Evolutionary conservation across 2,329 filamentous ascomycete species (phyloP), one percentile per base, ranked within the genome.

Genomic region (Lasiodiplodia citricola): DNA sequence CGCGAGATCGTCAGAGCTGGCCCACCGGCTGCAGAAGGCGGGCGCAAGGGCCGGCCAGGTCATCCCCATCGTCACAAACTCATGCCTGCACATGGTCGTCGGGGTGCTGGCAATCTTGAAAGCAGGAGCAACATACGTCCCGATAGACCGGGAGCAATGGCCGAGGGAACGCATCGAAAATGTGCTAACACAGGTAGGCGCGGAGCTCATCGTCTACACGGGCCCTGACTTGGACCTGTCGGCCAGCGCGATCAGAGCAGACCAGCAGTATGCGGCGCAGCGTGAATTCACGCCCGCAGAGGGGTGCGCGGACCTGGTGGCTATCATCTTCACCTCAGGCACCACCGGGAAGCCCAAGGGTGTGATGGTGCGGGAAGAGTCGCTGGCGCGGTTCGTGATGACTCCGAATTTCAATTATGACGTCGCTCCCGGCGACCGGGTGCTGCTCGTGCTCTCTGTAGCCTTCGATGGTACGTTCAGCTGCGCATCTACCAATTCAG

Each of bases 61-160:
- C 10, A 63, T 68, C 31, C 67, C 67, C 1, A 38, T 68, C 18
- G 16, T 68, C 35, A 68, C 67, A 51, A 47, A 55, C 16, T 64
- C 57, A 11, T 55, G 57, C 50, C 57, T 68, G 38, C 41, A 68
- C 50, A 68, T 68, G 67, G 57, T 68, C 4, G 23, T 64, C 31
- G 67, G 57, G 8, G 50, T 68, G 18, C 37, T 68, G 13, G 67
- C 23, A 6, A 64, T 68, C 23, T 31, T 68, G 16, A 68, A 52
- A 47, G 44, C 41, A 14, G 67, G 56, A 14, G 67, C 57, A 35
- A 64, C 13, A 7, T 68, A 68, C 35, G 50, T 55, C 14, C 67
- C 67, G 18, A 38, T 68, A 52, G 67, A 68, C 47, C 47, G 44
- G 7, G 44, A 47, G 18, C 57, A 64, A 18, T 68, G 67, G 67